phyloP scores from a whole-genome alignment of 345 rosid genomes.

The Heritiera fomes region DNA sequence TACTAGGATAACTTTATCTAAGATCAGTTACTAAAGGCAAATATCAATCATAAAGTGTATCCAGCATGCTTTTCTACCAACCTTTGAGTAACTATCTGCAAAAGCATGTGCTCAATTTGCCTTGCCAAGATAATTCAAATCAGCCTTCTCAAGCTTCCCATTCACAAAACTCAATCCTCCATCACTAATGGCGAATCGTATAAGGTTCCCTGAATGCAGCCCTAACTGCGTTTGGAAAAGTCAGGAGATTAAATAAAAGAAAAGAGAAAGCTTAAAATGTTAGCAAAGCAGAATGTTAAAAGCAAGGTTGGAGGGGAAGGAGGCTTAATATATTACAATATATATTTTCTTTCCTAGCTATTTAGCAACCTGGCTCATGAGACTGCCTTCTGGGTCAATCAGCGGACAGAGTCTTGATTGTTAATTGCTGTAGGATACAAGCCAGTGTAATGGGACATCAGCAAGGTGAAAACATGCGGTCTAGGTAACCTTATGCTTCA shows the following conservation, averaged over 20 bases:
- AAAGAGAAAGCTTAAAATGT: slow-evolving; percentile 4
- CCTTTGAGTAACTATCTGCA: slow-evolving; percentile 98
- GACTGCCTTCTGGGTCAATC: background rate
- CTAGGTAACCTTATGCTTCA: background rate
- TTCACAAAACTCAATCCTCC: slow-evolving; percentile 77
- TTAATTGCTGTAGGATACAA: background rate
- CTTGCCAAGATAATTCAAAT: slow-evolving; percentile 67
- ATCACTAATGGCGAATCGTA: slow-evolving; percentile 71
- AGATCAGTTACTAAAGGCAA: background rate
- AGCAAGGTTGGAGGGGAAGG: background rate
- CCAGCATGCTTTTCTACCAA: slow-evolving; percentile 29
- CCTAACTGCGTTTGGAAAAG: slow-evolving; percentile 50
- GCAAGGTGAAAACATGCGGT: background rate
- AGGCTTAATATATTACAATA: background rate
- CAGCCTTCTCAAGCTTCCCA: slow-evolving; percentile 81
- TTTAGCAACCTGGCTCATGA: background rate
- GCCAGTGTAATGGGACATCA: background rate
- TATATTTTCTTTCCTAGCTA: background rate
- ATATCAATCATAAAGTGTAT: background rate
- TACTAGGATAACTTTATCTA: background rate
- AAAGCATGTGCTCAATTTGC: slow-evolving; percentile 74
- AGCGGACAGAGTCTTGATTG: background rate
- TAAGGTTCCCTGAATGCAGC: slow-evolving; percentile 55
- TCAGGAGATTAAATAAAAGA: background rate
- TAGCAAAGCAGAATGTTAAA: slow-evolving; percentile 2